Percentiles rank a stretch among this genome's conserved stretches.
Conservation (phyloP, 108 stramenopile species). For the Cyclotella baltica region DNA sequence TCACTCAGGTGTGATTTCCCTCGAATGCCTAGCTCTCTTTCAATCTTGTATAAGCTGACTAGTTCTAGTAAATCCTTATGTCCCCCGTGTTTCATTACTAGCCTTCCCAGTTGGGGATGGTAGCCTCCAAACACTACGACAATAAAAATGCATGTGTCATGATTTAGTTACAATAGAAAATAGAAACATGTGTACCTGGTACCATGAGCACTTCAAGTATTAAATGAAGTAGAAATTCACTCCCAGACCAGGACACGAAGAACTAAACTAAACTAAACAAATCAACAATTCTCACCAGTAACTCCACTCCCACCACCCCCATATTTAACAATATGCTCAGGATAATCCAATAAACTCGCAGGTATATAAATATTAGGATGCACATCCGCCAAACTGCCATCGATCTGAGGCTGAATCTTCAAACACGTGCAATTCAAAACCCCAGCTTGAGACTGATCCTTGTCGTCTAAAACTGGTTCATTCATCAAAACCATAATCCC, state of each 20-base stretch:
- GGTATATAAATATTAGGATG: conserved; percentile 80
- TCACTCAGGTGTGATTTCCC: conserved; percentile 35
- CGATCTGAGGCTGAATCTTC: conserved; percentile 32
- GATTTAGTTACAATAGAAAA: neutral
- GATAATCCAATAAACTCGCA: conserved; percentile 40
- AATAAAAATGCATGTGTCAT: conserved; percentile 48
- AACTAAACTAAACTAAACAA: too few species aligned
- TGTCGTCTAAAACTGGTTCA: neutral
- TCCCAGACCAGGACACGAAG: too few species aligned
- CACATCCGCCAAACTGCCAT: conserved; percentile 56
- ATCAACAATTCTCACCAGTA: conserved; percentile 12
- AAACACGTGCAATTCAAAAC: conserved; percentile 20
- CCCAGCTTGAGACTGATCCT: neutral
- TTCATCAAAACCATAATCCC: conserved; percentile 35
- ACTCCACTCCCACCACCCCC: conserved; percentile 41
- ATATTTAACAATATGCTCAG: conserved; percentile 30
- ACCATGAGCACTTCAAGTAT: too few species aligned
- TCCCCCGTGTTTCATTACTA: conserved; percentile 89
- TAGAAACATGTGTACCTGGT: neutral
- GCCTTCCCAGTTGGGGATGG: conserved; percentile 62
- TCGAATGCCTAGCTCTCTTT: conserved; percentile 58
- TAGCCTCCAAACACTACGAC: conserved; percentile 76
- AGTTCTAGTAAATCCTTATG: conserved; percentile 74
- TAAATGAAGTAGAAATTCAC: too few species aligned
- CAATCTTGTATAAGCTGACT: conserved; percentile 74